Evolutionary conservation across 768 basidiomycete species (phyloP).

Genomic region (Termitomyces bulborhizus): DNA sequence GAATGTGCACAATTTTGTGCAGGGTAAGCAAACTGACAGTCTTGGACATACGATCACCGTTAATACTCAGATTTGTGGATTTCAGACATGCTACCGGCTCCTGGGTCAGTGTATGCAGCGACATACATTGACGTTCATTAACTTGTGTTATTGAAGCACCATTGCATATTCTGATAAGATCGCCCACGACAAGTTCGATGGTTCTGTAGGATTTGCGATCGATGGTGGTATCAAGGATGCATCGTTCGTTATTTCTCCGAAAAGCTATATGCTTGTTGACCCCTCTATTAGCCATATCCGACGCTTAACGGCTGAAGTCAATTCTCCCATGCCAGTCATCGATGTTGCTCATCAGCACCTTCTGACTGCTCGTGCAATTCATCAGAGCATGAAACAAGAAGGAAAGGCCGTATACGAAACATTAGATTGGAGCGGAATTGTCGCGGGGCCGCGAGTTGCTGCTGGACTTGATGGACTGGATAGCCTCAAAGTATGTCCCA

Average conservation of each 20-base stretch:
- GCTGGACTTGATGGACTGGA: constrained; percentile 55
- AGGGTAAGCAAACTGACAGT: constrained; percentile 34
- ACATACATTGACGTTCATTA: background rate
- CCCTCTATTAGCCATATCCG: constrained; percentile 52
- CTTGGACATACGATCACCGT: constrained; percentile 2
- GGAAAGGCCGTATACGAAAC: constrained; percentile 42
- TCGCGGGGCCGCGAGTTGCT: constrained; percentile 71
- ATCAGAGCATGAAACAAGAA: constrained; percentile 40
- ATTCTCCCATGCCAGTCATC: constrained; percentile 65
- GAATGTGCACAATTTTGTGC: constrained; percentile 48
- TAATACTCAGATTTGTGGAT: background rate
- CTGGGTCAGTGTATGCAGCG: constrained; percentile 31
- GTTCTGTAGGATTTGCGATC: constrained; percentile 66
- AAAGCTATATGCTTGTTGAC: constrained; percentile 1
- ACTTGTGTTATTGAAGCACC: constrained; percentile 27
- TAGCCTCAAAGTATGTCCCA: constrained; percentile 24
- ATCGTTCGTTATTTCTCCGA: constrained; percentile 30
- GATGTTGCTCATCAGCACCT: constrained; percentile 75
- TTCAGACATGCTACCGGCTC: constrained; percentile 64
- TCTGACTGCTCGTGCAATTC: constrained; percentile 71
- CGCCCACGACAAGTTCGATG: constrained; percentile 69
- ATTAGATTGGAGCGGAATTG: constrained; percentile 79
- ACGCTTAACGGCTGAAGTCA: constrained; percentile 55
- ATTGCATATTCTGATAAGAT: constrained; percentile 62
- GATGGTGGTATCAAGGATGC: constrained; percentile 90